Percentiles rank a stretch among this genome's conserved stretches.
Evolutionary conservation across 1,284 basidiomycete species (phyloP).

Genomic region (Trichosporon coremiiforme): DNA sequence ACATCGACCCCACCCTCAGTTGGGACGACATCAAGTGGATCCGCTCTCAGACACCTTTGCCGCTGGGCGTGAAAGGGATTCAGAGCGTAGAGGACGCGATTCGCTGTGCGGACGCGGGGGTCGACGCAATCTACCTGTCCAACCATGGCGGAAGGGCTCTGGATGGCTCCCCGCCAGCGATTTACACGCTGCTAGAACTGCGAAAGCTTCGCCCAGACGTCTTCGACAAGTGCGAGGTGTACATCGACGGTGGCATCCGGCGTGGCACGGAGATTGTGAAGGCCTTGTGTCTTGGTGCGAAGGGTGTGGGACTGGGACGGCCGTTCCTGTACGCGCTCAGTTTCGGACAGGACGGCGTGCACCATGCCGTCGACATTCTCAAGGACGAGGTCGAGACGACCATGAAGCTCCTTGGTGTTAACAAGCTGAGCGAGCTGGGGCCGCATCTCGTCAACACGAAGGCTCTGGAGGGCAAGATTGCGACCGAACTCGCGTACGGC

Average conservation of each 20-base stretch:
- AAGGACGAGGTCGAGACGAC: conserved; percentile 65
- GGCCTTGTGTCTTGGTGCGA: conserved; percentile 59
- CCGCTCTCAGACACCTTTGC: conserved; percentile 48
- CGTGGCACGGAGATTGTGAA: conserved; percentile 59
- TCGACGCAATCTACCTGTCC: conserved; percentile 56
- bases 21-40: conserved; percentile 56
- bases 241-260: conserved; percentile 59
- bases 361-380: conserved; percentile 54
- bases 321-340: conserved; percentile 58
- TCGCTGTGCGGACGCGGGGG: conserved; percentile 54
- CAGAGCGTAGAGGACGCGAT: conserved; percentile 57
- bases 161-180: conserved; percentile 54
- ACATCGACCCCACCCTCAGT: conserved; percentile 52
- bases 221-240: conserved; percentile 53
- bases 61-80: conserved; percentile 56
- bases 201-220: conserved; percentile 55
- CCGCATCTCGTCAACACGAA: conserved; percentile 52
- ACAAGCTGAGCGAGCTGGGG: conserved; percentile 60
- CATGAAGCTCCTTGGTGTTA: conserved; percentile 77
- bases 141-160: conserved; percentile 53
- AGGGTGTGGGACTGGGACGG: conserved; percentile 57
- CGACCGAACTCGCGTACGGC: conserved; percentile 36
- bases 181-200: conserved; percentile 57
- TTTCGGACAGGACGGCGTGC: conserved; percentile 56
- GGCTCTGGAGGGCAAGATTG: conserved; percentile 39